phyloP scores from a whole-genome alignment of 768 basidiomycete genomes.

The Tylopilus sp. region DNA sequence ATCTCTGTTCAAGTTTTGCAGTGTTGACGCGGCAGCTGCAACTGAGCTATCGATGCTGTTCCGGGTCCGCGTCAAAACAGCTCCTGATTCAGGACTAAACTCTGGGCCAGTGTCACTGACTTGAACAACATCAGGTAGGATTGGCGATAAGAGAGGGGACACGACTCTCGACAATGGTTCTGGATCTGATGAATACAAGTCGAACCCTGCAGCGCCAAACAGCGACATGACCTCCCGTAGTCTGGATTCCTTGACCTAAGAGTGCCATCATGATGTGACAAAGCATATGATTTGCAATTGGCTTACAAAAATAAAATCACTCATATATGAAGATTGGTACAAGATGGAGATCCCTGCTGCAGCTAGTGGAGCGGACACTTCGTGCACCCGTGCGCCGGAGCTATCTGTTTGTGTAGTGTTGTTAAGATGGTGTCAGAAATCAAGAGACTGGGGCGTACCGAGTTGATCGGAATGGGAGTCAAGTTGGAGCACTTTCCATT shows the following conservation, averaged over 20 bases:
- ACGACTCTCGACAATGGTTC: conserved; percentile 31
- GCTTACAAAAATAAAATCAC: conserved; percentile 78
- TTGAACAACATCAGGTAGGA: conserved; percentile 29
- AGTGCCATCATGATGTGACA: conserved; percentile 2
- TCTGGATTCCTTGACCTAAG: conserved; percentile 63
- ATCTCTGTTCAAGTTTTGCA: conserved; percentile 3
- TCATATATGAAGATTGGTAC: conserved; percentile 80
- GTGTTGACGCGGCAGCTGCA: conserved; percentile 8
- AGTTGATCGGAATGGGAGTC: conserved; percentile 73
- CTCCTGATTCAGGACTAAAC: conserved; percentile 34
- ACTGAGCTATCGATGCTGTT: conserved; percentile 36
- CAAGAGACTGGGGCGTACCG: conserved; percentile 39
- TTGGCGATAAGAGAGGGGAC: conserved; percentile 33
- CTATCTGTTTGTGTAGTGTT: conserved; percentile 41
- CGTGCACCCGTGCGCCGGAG: conserved; percentile 69
- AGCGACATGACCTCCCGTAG: conserved; percentile 61
- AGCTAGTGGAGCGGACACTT: conserved; percentile 73
- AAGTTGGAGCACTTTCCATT: conserved; percentile 78
- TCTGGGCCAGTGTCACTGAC: conserved; percentile 28
- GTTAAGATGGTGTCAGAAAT: conserved; percentile 3
- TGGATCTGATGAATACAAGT: conserved; percentile 53
- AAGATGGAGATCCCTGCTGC: conserved; percentile 77
- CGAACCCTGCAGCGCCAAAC: conserved; percentile 59
- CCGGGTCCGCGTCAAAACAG: conserved; percentile 49
- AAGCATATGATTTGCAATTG: not conserved